Base-by-base conservation (phyloP, 2,329 filamentous ascomycete species). In the Ophiocordyceps polyrhachis-furcata region DNA sequence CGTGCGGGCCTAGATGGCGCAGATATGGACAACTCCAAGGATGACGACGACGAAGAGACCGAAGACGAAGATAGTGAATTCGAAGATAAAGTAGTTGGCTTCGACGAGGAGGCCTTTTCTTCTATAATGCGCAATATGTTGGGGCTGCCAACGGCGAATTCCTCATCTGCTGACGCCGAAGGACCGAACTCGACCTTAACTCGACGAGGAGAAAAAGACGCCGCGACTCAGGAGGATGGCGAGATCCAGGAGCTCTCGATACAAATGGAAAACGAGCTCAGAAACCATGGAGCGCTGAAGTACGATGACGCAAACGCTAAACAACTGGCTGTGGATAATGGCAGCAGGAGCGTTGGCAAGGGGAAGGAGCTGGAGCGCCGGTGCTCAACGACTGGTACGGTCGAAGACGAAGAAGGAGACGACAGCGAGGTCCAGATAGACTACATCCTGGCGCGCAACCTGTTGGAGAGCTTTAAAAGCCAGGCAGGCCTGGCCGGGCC, bases 61-160 rank as follows among this genome's bases (percentile, higher is more conserved):
- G 70, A 68, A 2, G 64, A 71, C 5, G 65, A 73, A 0, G 71
- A 65, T 43, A 75, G 71, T 47, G 75, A 79, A 20, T 74, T 73
- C 19, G 82, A 86, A 54, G 81, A 87, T 50, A 80, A 80, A 51
- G 81, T 82, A 41, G 76, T 83, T 6, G 81, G 78, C 46, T 89
- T 93, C 51, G 78, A 93, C 50, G 88, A 96, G 59, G 76, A 79
- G 32, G 81, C 89, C 45, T 94, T 95, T 52, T 72, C 81, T 9
- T 74, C 68, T 44, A 86, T 94, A 72, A 94, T 98, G 85, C 76
- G 79, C 48, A 83, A 93, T 56, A 88, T 93, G 79, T 88, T 91
- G 80, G 84, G 83, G 0, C 68, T 78, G 41, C 67, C 70, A 23
- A 52, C 61, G 1, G 41, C 46, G 31, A 40, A 42, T 15, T 2